Evolutionary conservation across 2,329 filamentous ascomycete genomes (phyloP), one percentile per base, ranked within the genome.

Genomic region (Aspergillus felis): DNA sequence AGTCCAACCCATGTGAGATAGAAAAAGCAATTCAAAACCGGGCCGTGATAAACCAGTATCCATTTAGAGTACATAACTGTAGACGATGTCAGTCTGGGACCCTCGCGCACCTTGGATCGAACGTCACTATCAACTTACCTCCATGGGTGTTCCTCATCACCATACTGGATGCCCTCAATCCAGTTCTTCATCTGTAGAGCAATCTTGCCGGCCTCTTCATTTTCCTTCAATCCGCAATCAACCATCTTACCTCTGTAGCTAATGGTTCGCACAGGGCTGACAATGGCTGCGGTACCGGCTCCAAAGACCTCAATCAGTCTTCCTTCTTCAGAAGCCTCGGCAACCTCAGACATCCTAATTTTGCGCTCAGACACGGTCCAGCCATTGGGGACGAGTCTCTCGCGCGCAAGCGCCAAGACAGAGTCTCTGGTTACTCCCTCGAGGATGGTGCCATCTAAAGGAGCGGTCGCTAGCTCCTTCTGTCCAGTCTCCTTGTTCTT

Each of bases 131-230:
- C 38, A 46, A 71, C 78, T 74, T 87, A 87, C 82, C 92, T 97
- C 94, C 94, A 99, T 64, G 87, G 83, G 74, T 97, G 91, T 73
- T 91, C 85, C 76, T 93, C 89, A 63, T 97, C 92, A 62, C 94
- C 94, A 73, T 97, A 97, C 79, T 97, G 93, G 66, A 95, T 92
- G 28, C 80, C 88, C 80, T 96, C 92, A 61, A 99, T 97, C 94
- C 94, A 99, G 68, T 88, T 85, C 85, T 96, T 96, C 88, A 99
- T 92, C 76, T 84, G 85, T 68, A 86, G 78, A 9, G 94, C 89
- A 68, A 97, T 82, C 70, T 92, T 88, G 47, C 94, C 94, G 10
- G 91, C 92, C 80, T 99, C 93, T 76, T 95, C 84, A 50, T 85
- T 81, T 65, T 90, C 86, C 72, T 84, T 84, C 64, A 99, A 78